Evolutionary conservation across 192 early-diverging fungal species (phyloP), one percentile per base, ranked within the genome.

Genomic region (Geranomyces michiganensis): DNA sequence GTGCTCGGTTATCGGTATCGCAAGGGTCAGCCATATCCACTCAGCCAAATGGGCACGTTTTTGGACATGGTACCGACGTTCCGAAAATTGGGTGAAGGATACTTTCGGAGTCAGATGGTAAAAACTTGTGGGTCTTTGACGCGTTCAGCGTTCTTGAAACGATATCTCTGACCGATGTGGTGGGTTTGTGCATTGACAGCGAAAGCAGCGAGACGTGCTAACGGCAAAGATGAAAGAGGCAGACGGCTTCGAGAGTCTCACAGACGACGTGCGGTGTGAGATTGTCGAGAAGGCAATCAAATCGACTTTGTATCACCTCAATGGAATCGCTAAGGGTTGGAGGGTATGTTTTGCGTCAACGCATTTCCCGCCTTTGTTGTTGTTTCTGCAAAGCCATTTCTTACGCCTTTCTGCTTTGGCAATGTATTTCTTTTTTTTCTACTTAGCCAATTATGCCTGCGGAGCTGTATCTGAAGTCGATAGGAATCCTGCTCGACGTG

Each of bases 51-150:
- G 68, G 74, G 53, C 14, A 81, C 78, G 24, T 87, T 85, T 56
- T 67, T 85, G 26, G 87, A 90, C 24, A 77, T 83, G n/a, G 70
- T 84, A 43, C 77, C 81, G 0, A 71, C 67, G n/a, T 76, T 85
- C 45, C 67, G 84, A 15, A 75, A 75, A 13, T 62, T 88, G 36
- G 88, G 85, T 13, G 82, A 83, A 44, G 68, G 59, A 27, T 85
- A 81, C 75, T 87, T 87, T 22, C 56, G 82, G 68, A 70, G 76
- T 30, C 82, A 84, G 48, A 69, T 90, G 73, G 88, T 90, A 78
- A 46, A 55, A 24, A 15, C 15, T n/a, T 15, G 51, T n/a, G 26
- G n/a, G n/a, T n/a, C n/a, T n/a, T n/a, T n/a, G n/a, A n/a, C n/a
- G n/a, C n/a, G n/a, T n/a, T n/a, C n/a, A n/a, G n/a, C n/a, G n/a